Base-by-base conservation (phyloP, 441 rosid species). In the Populus trichocarpa region DNA sequence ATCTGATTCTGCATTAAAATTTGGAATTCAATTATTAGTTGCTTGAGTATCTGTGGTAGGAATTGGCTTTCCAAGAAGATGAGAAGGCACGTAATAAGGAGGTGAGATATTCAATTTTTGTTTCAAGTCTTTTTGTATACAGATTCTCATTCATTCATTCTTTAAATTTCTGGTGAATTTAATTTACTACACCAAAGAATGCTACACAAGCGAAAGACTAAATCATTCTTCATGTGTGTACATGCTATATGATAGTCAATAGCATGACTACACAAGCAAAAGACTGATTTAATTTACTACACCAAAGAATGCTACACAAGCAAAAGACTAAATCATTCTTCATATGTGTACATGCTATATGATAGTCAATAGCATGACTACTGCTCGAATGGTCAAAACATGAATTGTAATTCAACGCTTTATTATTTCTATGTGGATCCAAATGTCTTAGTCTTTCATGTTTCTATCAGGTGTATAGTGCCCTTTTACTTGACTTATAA, bases 31-130 rank as follows among this genome's bases (percentile, higher is more conserved):
- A 42, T 53, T 0, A 57, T 75, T 79, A 38, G 46, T 78, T 66
- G 25, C 40, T 53, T 79, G 33, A 3, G 32, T 30, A 50, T 73
- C 18, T 81, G 32, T 20, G 82, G 53, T 70, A 91, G 96, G 96
- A 91, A 81, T 84, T 89, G 81, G 89, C 93, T 80, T 88, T 91
- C 66, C 92, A 85, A 67, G 96, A 91, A 65, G 94, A 90, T 81
- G 92, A 91, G 79, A 86, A 81, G 79, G 83, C 85, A 76, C 89
- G 89, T 75, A 90, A 89, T 81, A 86, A 88, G 84, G 89, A 88
- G 89, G 96, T 89, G 75, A 81, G 73, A 30, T 30, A 16, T 50
- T 16, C 57, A 14, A 14, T 14, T 50, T 50, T 50, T 14, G 57
- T 50, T 50, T 50, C 7, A 50, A 50, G 57, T 5, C 57, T 16